phyloP scores from a whole-genome alignment of 257 asterid genomes.

The Nicotiana obtusifolia region DNA sequence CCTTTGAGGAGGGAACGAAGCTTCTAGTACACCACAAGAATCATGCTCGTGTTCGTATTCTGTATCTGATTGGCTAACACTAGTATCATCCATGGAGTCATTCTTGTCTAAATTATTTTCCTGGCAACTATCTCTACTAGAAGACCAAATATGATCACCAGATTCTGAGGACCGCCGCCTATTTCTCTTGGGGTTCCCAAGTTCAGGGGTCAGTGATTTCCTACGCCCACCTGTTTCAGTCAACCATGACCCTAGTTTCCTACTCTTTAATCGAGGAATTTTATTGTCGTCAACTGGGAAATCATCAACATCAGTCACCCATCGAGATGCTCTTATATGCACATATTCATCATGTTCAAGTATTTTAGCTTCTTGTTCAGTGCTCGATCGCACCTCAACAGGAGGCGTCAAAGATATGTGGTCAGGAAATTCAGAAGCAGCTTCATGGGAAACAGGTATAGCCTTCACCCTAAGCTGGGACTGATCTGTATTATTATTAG shows the following conservation, averaged over 20 bases:
- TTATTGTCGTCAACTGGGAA: slow-evolving; percentile 32
- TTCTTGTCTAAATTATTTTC: slow-evolving; percentile 29
- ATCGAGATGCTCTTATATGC: slow-evolving; percentile 63
- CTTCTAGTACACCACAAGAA: slow-evolving; percentile 44
- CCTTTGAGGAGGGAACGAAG: slow-evolving; percentile 42
- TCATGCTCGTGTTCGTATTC: slow-evolving; percentile 47
- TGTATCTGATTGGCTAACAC: slow-evolving; percentile 41
- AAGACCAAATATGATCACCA: slow-evolving; percentile 53
- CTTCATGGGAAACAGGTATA: slow-evolving; percentile 5
- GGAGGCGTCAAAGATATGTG: slow-evolving; percentile 24
- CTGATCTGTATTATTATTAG: slow-evolving; percentile 17
- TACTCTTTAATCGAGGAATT: slow-evolving; percentile 19
- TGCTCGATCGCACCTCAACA: slow-evolving; percentile 23
- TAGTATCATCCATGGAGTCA: slow-evolving; percentile 39
- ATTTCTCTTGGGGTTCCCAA: slow-evolving; percentile 42
- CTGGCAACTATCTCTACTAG: slow-evolving; percentile 54
- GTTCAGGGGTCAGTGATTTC: slow-evolving; percentile 50
- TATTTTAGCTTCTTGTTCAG: slow-evolving; percentile 15
- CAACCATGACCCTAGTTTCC: slow-evolving; percentile 32
- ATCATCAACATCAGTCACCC: slow-evolving; percentile 72
- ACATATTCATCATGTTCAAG: slow-evolving; percentile 40
- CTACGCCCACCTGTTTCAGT: slow-evolving; percentile 35
- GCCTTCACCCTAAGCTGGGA: slow-evolving; percentile 26
- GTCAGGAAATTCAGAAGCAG: slow-evolving; percentile 23
- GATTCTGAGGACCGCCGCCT: slow-evolving; percentile 49